Conservation (phyloP, 164 flowering plant species). For the Umbilicus rupestris region DNA sequence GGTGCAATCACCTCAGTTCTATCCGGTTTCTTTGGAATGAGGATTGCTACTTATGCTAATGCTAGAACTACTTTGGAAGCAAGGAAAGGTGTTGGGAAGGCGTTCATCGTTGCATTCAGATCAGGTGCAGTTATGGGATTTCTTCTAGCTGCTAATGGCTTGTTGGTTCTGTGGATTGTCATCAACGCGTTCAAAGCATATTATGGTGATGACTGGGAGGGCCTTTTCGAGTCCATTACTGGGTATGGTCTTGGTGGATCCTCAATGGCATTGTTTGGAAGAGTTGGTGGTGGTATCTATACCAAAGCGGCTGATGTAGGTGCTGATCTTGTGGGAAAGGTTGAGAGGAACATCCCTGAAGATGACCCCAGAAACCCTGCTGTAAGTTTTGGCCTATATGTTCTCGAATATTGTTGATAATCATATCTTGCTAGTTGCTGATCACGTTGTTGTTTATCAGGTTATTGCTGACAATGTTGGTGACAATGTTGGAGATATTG, state of each 20-base stretch:
- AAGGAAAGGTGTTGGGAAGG: constrained; percentile 13
- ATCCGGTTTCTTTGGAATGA: constrained; percentile 17
- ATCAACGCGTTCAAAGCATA: constrained; percentile 7
- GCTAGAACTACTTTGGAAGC: constrained; percentile 14
- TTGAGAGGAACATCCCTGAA: constrained; percentile 12
- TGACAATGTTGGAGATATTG: constrained; percentile 19
- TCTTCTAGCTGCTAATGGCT: constrained; percentile 10
- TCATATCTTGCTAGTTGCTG: neutral
- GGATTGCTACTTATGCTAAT: constrained; percentile 16
- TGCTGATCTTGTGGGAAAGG: constrained; percentile 13
- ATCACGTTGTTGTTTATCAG: neutral
- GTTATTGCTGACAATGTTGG: constrained; percentile 18
- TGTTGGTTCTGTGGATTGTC: constrained; percentile 10
- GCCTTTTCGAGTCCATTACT: constrained; percentile 13
- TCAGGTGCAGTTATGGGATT: constrained; percentile 14
- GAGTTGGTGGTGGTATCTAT: constrained; percentile 13
- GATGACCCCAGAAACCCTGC: constrained; percentile 14
- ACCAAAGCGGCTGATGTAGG: constrained; percentile 13
- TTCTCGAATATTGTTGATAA: too few species aligned
- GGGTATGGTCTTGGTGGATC: constrained; percentile 14
- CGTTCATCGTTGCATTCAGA: constrained; percentile 11
- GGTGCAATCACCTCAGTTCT: constrained; percentile 15
- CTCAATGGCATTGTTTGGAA: constrained; percentile 12
- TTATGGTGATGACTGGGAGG: constrained; percentile 14
- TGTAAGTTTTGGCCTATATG: neutral